Evolutionary conservation across 148 eudicot genomes (phyloP), one percentile per base, ranked within the genome.

Genomic region (Rhododendron griersonianum): DNA sequence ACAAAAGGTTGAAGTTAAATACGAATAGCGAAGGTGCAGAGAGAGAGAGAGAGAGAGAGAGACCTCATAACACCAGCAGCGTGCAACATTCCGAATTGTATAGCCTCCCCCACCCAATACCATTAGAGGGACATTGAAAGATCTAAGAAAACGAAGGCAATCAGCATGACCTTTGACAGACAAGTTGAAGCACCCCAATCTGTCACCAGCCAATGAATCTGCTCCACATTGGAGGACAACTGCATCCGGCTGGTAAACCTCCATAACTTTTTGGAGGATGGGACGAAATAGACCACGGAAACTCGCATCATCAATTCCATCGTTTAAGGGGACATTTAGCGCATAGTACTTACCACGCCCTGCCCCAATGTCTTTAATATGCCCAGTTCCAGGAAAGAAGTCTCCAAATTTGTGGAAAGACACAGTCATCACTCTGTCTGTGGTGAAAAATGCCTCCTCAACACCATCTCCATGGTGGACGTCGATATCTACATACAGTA

Each of bases 31-130:
- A 15, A 51, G 67, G 7, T 10, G 11, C 21, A 83, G 75, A 83
- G 75, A 83, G 76, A 59, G 57, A 83, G 75, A 83, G 75, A 83
- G 76, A 59, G 57, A 81, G 88, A 85, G 78, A 85, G 47, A 86
- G 79, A 96, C 99, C 98, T 96, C 99, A 89, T 96, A 96, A 89
- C 98, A 95, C 99, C 99, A 96, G 88, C 99, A 96, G n/a, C 99
- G 96, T 50, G 99, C 99, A 75, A 96, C 99, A 88, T 96, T 96
- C 19, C 99, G 86, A 30, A 96, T 95, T 4, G 98, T 96, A 87
- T 95, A 96, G 50, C 99, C 99, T 83, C 99, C 99, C 45, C 99
- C 99, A 81, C 99, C 99, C 84, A 96, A 90, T 50, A 96, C 99
- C 99, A 96, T 95, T 35, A 96, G 83, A 83, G 99, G 99, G 33